phyloP scores from a whole-genome alignment of 2,329 filamentous ascomycete species.

The Penicillium decumbens region DNA sequence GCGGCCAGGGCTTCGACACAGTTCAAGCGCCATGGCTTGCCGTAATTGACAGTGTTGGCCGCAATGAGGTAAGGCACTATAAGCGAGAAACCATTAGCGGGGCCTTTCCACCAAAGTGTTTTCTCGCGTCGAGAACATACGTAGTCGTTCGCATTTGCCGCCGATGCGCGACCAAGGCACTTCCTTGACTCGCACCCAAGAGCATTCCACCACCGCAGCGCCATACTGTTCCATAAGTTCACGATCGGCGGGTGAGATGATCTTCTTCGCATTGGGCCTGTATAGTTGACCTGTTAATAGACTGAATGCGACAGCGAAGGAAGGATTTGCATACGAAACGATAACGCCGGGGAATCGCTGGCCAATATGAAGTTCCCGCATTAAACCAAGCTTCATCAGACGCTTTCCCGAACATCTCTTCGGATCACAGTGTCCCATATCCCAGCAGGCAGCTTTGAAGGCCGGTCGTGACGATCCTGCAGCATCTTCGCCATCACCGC shows the following conservation, averaged over 20 bases:
- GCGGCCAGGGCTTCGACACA: slow-evolving; percentile 93
- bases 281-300: slow-evolving; percentile 1
- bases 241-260: slow-evolving; percentile 76
- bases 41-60: slow-evolving; percentile 96
- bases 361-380: slow-evolving; percentile 87
- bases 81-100: neutral
- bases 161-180: slow-evolving; percentile 88
- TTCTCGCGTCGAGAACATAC: slow-evolving; percentile 30
- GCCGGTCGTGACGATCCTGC: slow-evolving; percentile 37
- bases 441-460: slow-evolving; percentile 97
- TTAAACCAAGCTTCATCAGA: slow-evolving; percentile 84
- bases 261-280: slow-evolving; percentile 78
- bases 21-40: slow-evolving; percentile 89
- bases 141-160: slow-evolving; percentile 81
- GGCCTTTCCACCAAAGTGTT: neutral
- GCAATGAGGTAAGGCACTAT: slow-evolving; percentile 86
- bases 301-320: neutral
- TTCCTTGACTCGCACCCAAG: slow-evolving; percentile 88
- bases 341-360: slow-evolving; percentile 90
- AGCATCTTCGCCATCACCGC: slow-evolving; percentile 41
- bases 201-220: slow-evolving; percentile 93
- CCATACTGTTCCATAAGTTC: slow-evolving; percentile 81
- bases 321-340: slow-evolving; percentile 57
- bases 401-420: slow-evolving; percentile 95
- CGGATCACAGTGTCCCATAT: slow-evolving; percentile 93